A percentile compares a stretch with the other conserved stretches of the same genome.
Conservation (phyloP, 2,329 filamentous ascomycete genomes). For the Penicillium palitans region DNA sequence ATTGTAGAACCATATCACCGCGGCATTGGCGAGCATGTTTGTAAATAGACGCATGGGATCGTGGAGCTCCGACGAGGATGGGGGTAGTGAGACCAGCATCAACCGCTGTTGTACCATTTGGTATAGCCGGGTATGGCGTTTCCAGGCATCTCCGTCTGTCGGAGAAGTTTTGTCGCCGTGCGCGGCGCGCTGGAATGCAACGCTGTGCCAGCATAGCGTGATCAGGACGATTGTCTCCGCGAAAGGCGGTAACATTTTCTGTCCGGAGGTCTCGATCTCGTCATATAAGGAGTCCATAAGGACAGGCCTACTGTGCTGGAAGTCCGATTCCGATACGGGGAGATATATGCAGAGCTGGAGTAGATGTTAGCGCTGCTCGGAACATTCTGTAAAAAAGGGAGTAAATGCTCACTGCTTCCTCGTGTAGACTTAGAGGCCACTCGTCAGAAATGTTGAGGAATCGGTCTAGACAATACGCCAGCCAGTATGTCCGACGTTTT, state of each 20-base stretch:
- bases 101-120: constrained; percentile 10
- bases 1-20: constrained; percentile 10
- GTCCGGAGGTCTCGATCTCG: constrained; percentile 6
- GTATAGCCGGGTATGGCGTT: constrained; percentile 14
- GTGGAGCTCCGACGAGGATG: constrained; percentile 1
- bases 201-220: constrained; percentile 11
- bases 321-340: constrained; percentile 16
- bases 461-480: constrained; percentile 39
- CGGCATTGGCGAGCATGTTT: constrained; percentile 18
- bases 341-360: constrained; percentile 16
- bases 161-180: neutral
- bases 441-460: constrained; percentile 32
- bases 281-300: constrained; percentile 26
- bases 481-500: constrained; percentile 39
- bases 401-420: constrained; percentile 17
- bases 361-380: neutral
- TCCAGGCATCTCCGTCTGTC: constrained; percentile 7
- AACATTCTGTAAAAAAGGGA: neutral
- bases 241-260: constrained; percentile 7
- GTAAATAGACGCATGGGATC: constrained; percentile 21
- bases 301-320: constrained; percentile 5
- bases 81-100: constrained; percentile 13
- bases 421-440: constrained; percentile 33
- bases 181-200: neutral
- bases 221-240: constrained; percentile 8